A percentile compares a stretch with the other conserved stretches of the same genome.
phyloP scores from a whole-genome alignment of 2,329 filamentous ascomycete genomes.

The Lachnellula willkommii region DNA sequence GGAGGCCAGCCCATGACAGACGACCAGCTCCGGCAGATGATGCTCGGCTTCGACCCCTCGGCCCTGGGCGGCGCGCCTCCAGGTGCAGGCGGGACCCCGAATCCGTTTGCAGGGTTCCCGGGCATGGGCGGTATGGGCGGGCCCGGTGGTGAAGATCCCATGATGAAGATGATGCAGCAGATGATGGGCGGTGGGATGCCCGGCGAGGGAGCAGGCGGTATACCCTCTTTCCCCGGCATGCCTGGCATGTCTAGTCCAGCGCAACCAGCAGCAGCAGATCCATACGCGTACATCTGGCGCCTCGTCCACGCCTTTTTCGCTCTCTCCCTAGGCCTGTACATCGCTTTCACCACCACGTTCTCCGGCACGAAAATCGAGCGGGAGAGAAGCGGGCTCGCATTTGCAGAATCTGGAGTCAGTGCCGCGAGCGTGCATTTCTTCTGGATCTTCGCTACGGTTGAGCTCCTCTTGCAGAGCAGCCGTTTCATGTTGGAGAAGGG shows the following conservation, averaged over 20 bases:
- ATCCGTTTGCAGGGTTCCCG: constrained; percentile 32
- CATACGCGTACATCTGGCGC: constrained; percentile 58
- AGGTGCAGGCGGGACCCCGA: constrained; percentile 23
- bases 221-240: constrained; percentile 37
- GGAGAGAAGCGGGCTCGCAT: constrained; percentile 33
- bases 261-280: constrained; percentile 34
- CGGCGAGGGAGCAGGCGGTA: constrained; percentile 28
- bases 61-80: constrained; percentile 17
- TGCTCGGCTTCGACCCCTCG: constrained; percentile 50
- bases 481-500: constrained; percentile 65
- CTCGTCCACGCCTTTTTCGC: constrained; percentile 69
- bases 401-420: constrained; percentile 29
- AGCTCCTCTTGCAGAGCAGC: constrained; percentile 65
- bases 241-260: constrained; percentile 35
- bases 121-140: constrained; percentile 20
- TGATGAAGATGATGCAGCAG: constrained; percentile 71
- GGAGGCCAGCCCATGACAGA: constrained; percentile 41
- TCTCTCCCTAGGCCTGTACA: constrained; percentile 63
- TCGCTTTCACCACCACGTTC: constrained; percentile 63
- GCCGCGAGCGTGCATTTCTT: constrained; percentile 55
- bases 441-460: constrained; percentile 74
- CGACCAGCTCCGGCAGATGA: constrained; percentile 59
- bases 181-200: constrained; percentile 51
- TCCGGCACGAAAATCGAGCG: constrained; percentile 60
- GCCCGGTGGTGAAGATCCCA: constrained; percentile 52